Conservation (phyloP, 768 basidiomycete species). For the Pseudohyphozyma bogoriensis region DNA sequence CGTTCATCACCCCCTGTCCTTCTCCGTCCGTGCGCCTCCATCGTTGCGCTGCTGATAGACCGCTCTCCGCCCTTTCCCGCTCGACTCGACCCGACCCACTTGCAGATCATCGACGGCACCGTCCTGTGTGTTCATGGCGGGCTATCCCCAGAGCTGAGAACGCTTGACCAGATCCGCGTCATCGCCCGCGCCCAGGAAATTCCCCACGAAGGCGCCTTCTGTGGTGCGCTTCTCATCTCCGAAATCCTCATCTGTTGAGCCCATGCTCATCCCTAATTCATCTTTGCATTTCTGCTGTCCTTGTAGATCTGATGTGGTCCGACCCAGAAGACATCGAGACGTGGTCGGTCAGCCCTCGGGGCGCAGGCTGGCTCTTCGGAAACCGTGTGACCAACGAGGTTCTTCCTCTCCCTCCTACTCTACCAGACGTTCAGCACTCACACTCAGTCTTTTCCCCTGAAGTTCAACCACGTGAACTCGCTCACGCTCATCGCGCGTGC, state of each 20-base stretch:
- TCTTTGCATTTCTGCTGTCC: too few relatives aligned
- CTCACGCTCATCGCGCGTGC: conserved; percentile 83
- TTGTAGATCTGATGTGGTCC: conserved; percentile 98
- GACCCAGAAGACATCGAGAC: conserved; percentile 84
- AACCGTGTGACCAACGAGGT: conserved; percentile 76
- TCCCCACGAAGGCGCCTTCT: conserved; percentile 45
- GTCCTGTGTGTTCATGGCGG: conserved; percentile 93
- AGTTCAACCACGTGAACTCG: conserved; percentile 90
- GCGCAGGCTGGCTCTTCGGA: conserved; percentile 93
- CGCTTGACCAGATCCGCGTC: conserved; percentile 86
- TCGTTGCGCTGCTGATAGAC: neutral
- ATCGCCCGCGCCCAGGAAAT: conserved; percentile 52
- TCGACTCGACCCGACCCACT: too few relatives aligned
- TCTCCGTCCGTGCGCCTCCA: neutral
- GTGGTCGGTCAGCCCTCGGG: conserved; percentile 93
- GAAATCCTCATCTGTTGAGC: neutral
- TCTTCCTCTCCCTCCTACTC: conserved; percentile 13
- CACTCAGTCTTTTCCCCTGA: neutral
- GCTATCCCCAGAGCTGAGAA: conserved; percentile 87
- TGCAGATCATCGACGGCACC: conserved; percentile 83
- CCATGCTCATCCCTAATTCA: neutral
- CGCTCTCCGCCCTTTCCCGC: too few relatives aligned
- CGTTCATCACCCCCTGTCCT: conserved; percentile 31
- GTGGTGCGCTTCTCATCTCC: conserved; percentile 35
- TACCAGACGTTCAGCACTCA: neutral